Conservation (phyloP, 352 stramenopile species). For the Saprolegnia diclina region DNA sequence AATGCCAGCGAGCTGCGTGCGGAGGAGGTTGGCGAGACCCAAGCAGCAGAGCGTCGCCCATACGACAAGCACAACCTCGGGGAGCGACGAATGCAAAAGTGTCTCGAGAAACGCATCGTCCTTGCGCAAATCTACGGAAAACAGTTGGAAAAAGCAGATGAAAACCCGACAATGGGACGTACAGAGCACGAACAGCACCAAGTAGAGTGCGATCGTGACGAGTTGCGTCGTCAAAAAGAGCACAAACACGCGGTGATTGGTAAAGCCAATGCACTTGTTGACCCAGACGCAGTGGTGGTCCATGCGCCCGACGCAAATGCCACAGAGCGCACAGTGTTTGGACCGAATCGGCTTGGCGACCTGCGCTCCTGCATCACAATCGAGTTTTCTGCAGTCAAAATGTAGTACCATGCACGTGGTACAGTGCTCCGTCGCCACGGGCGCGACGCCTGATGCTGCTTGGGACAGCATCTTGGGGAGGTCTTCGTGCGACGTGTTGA, state of each 20-base stretch:
- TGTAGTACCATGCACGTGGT: constrained; percentile 46
- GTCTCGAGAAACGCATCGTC: constrained; percentile 37
- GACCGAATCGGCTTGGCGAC: constrained; percentile 63
- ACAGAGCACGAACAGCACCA: constrained; percentile 42
- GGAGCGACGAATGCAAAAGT: constrained; percentile 45
- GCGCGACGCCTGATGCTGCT: constrained; percentile 37
- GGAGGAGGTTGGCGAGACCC: constrained; percentile 53
- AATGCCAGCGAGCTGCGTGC: constrained; percentile 61
- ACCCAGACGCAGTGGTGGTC: constrained; percentile 87
- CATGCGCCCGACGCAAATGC: constrained; percentile 73
- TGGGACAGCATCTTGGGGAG: constrained; percentile 41
- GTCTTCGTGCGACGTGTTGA: background rate
- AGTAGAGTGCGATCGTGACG: constrained; percentile 42
- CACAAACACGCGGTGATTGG: constrained; percentile 77
- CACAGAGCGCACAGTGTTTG: constrained; percentile 75
- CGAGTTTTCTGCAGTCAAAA: background rate
- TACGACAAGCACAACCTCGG: constrained; percentile 54
- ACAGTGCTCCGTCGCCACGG: constrained; percentile 49
- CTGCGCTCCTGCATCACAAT: background rate
- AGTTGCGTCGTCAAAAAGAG: constrained; percentile 67
- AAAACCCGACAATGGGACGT: background rate
- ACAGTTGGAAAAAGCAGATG: too few species aligned
- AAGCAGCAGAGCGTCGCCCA: constrained; percentile 47
- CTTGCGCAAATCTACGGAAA: constrained; percentile 50
- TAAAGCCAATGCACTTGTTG: constrained; percentile 73